Evolutionary conservation across 169 alveolate genomes (phyloP).

Genomic region (Plasmodium gaboni): DNA sequence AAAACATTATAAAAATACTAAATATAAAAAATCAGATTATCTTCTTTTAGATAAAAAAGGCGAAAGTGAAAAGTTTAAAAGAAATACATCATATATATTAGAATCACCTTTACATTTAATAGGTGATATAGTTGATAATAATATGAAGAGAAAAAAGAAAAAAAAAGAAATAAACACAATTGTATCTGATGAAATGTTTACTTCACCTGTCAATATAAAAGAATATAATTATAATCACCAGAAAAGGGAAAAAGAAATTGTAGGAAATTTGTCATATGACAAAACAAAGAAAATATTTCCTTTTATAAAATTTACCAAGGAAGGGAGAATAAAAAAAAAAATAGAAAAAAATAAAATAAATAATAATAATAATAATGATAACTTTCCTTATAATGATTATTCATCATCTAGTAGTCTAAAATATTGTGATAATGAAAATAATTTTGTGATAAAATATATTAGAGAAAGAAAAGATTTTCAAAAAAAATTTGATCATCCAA

Average conservation of each 20-base stretch:
- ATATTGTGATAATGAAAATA: conserved; percentile 5
- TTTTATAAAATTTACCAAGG: conserved; percentile 17
- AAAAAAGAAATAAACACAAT: background rate
- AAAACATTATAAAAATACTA: background rate
- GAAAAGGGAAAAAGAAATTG: no score
- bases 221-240: no score
- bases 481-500: conserved; percentile 20
- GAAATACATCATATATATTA: conserved; percentile 4
- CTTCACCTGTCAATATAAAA: conserved; percentile 9
- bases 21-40: conserved; percentile 39
- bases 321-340: background rate
- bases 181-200: conserved; percentile 38
- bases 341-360: conserved; percentile 1
- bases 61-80: conserved; percentile 8
- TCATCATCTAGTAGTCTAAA: conserved; percentile 8
- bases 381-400: conserved; percentile 68
- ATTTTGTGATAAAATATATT: conserved; percentile 28
- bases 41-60: conserved; percentile 5
- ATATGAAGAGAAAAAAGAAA: no score
- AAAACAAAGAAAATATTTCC: conserved; percentile 20
- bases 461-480: conserved; percentile 52
- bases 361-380: background rate
- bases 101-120: conserved; percentile 44
- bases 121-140: conserved; percentile 4
- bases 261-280: background rate